Evolutionary conservation across 305 asterid genomes (phyloP), one percentile per base, ranked within the genome.

Genomic region (Fraxinus albicans): DNA sequence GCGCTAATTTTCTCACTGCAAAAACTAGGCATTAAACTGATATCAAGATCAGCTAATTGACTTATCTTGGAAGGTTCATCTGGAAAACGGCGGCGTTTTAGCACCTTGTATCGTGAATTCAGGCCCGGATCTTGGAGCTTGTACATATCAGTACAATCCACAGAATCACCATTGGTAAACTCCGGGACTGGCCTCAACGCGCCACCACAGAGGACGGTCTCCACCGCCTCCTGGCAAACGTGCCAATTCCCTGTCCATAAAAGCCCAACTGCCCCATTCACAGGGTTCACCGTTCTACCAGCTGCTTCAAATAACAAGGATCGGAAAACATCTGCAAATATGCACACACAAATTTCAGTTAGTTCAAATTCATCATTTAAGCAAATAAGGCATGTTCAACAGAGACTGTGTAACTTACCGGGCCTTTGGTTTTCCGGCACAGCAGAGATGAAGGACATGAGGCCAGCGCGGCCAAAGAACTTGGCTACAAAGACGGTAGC

Each of bases 391-490:
- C 15, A 2, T 4, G 67, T 55, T n/a, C 6, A 47, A 47, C 58
- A 47, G 67, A 55, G 19, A 6, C 67, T 31, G 55, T 19, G 42
- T 27, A 5, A 76, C 77, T 53, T 19, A 94, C 98, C 93, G 31
- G 98, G 95, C 42, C 97, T 60, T 67, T 93, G 94, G 47, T 80
- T 81, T 76, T 91, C 90, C 19, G 98, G 92, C 17, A 93, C 98
- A 33, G 93, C 91, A 80, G 98, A 91, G 87, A 94, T 91, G 87
- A 94, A 94, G 80, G 94, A 87, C 97, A 91, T 90, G 89, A 94
- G 97, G 55, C 93, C 98, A 80, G 97, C 95, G 38, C 98, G 97
- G 87, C 98, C 98, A 73, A 92, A 94, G 88, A 94, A 94, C 83
- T 94, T 94, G 81, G 98, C 96, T 1, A 93, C 94, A 80, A 94